Base-by-base conservation (phyloP, 768 basidiomycete genomes). In the Baorangia bicolor region DNA sequence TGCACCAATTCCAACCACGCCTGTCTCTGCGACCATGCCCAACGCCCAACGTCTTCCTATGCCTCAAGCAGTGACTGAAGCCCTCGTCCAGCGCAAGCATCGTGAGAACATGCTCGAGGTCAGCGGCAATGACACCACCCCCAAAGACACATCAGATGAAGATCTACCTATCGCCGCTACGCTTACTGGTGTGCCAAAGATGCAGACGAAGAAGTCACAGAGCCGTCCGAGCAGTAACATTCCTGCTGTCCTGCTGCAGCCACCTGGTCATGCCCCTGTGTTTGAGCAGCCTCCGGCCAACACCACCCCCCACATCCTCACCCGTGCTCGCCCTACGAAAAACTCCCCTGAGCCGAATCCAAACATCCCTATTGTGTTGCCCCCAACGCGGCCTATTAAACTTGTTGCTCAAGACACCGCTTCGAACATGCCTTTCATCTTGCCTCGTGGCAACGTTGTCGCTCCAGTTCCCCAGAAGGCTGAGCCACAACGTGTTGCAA, bases 61-160 rank as follows among this genome's bases (percentile, higher is more conserved):
- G 16, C 78, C 92, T 2, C 77, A 82, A 13, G 88, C 90, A 38
- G 90, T 94, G 18, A 75, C 83, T 7, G 88, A 91, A 47, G 92
- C 92, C 27, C 71, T 92, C 50, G 78, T 79, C 42, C 79, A 81
- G 55, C 83, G 93, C 46, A 90, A 88, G 61, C 79, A 76, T 53
- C 83, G 88, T 33, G 90, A 93, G 65, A 89, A 80, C 66, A 79
- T 83, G 45, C 68, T 92, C 3, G 86, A 82, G 16, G 61, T 75
- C 12, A 73, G 74, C 18, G 64, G 70, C 13, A 62, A 57, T 44
- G 70, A 71, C 16, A 57, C 55, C 55, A 60, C 52, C 62, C 75
- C 55, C 61, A 73, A 54, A 68, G 75, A 71, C 28, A 53, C 57
- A 5, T 73, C 70, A n/a, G 72, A 73, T 13, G 70, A 72, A 52